phyloP scores from a whole-genome alignment of 345 rosid genomes.

The Stellera chamaejasme region DNA sequence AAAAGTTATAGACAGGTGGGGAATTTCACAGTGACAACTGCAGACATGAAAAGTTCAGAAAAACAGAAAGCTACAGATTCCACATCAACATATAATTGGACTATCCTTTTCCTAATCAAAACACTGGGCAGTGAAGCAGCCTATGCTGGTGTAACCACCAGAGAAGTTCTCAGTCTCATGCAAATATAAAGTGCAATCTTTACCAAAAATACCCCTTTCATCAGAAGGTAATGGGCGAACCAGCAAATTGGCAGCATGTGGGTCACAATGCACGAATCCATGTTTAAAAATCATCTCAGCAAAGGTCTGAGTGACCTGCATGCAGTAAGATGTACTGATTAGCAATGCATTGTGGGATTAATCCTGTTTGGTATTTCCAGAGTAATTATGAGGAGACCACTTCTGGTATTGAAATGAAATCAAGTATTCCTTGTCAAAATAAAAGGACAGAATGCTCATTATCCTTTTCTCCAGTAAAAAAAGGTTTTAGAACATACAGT shows the following conservation, averaged over 20 bases:
- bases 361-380: no score
- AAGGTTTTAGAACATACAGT: no score
- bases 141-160: background rate
- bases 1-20: background rate
- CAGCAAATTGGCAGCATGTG: conserved; percentile 94
- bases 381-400: no score
- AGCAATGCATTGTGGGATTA: conserved; percentile 1
- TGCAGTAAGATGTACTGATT: conserved; percentile 1
- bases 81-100: background rate
- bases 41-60: background rate
- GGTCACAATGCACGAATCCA: conserved; percentile 97
- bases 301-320: conserved; percentile 81
- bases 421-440: no score
- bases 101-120: background rate
- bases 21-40: background rate
- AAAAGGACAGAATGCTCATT: no score
- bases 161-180: conserved; percentile 10
- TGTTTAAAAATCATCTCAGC: conserved; percentile 98
- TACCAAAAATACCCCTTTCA: conserved; percentile 45
- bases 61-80: conserved; percentile 1
- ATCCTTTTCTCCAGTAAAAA: no score
- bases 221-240: conserved; percentile 74
- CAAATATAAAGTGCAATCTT: conserved; percentile 18
- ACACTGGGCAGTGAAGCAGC: background rate
- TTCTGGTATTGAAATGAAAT: background rate